Base-by-base conservation (phyloP, 1,284 basidiomycete species). In the Polyporus tsugae region DNA sequence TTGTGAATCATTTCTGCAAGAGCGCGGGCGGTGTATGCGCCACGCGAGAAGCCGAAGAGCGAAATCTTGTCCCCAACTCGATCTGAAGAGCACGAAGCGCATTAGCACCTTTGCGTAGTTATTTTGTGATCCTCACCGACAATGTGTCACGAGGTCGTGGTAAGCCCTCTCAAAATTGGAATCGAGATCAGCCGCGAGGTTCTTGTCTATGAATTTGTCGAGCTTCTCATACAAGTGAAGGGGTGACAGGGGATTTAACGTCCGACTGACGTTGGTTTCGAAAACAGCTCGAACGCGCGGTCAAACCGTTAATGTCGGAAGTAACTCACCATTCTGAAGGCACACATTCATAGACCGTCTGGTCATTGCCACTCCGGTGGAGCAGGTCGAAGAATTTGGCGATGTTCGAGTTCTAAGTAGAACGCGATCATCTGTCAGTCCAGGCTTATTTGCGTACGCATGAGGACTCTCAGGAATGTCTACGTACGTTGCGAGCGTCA, bases 61-160 rank as follows among this genome's bases (percentile, higher is more conserved):
- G 85, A 86, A 33, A 87, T 87, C 65, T 84, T 83, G 74, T 88
- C 87, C 6, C 83, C 83, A 19, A 79, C 78, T 33, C 77, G 65
- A 69, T 81, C 78, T 86, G 79, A 19, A 39, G 29, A 10, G 39
- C 39, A 7, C 39, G 13, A 10, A 7, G 39, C 13, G 13, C 39
- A 13, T 39, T 10, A 39, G 39, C 39, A 13, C 39, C 1, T 13
- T 39, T 29, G 29, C 29, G 29, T 29, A 13, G 39, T 39, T 10
- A 13, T 7, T 39, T 7, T 39, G 39, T 13, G 39, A 39, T 39
- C 9, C 13, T 10, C 9, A 77, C 80, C 41, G 69, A 85, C 86
- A 89, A 68, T 88, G 88, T 73, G 90, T 84, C 85, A 89, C 89
- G 15, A 91, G 77, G 74, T 89, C 91, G 61, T 85, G 82, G 73